A percentile compares a stretch with the other conserved stretches of the same genome.
Evolutionary conservation across 495 filamentous ascomycete genomes (phyloP).

Genomic region (Letharia lupina): DNA sequence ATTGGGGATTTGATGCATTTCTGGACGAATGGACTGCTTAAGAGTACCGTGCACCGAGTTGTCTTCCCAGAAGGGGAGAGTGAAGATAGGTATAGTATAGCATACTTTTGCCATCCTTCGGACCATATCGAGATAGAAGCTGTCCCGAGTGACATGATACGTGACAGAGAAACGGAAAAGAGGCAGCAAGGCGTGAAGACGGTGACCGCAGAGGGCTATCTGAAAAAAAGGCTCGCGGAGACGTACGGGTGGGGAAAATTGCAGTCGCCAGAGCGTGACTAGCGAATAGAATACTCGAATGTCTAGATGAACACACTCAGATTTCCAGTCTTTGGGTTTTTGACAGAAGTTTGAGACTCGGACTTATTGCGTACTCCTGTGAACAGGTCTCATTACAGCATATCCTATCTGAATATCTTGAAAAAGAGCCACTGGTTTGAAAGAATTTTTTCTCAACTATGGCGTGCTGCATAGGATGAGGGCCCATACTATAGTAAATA

Average conservation of each 20-base stretch:
- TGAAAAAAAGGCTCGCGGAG: slow-evolving; percentile 62
- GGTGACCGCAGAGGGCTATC: slow-evolving; percentile 77
- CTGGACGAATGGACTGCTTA: slow-evolving; percentile 82
- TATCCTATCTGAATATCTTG: background rate
- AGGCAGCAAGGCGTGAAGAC: slow-evolving; percentile 46
- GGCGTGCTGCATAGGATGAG: slow-evolving; percentile 18
- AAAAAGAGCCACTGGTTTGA: background rate
- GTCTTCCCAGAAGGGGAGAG: slow-evolving; percentile 55
- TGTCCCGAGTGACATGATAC: slow-evolving; percentile 63
- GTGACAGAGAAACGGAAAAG: slow-evolving; percentile 28
- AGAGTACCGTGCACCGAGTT: slow-evolving; percentile 82
- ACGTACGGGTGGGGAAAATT: slow-evolving; percentile 55
- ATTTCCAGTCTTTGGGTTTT: background rate
- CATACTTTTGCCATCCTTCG: slow-evolving; percentile 84
- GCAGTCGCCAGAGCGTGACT: slow-evolving; percentile 3
- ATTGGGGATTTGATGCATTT: slow-evolving; percentile 85
- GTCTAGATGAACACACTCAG: background rate
- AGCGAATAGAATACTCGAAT: background rate
- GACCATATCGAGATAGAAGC: slow-evolving; percentile 58
- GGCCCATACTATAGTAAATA: slow-evolving; percentile 23
- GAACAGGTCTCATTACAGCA: background rate
- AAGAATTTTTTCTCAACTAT: slow-evolving; percentile 6
- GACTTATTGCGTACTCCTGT: background rate
- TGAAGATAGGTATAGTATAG: slow-evolving; percentile 78
- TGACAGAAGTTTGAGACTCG: background rate